Percentiles rank a stretch among this genome's conserved stretches.
Evolutionary conservation across 1,284 basidiomycete genomes (phyloP).

Genomic region (Porogramme epimiltina): DNA sequence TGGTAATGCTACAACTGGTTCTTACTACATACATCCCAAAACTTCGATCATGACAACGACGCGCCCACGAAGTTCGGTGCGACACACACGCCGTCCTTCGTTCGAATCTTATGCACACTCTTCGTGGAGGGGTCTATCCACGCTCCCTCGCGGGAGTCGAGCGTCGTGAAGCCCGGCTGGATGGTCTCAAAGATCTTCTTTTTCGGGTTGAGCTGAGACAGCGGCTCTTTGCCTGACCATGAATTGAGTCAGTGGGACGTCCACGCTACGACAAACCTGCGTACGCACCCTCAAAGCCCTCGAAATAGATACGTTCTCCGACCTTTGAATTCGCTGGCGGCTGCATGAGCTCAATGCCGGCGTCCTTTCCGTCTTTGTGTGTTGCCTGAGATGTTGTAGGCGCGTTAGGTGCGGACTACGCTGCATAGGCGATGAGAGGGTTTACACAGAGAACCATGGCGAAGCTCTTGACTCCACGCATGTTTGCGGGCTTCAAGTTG

Average conservation of each 20-base stretch:
- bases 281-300: conserved; percentile 80
- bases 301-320: conserved; percentile 92
- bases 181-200: conserved; percentile 97
- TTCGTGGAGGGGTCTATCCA: conserved; percentile 90
- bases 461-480: conserved; percentile 95
- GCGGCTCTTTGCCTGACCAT: conserved; percentile 62
- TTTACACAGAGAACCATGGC: conserved; percentile 94
- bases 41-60: conserved; percentile 61
- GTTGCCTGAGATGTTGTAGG: conserved; percentile 61
- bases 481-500: conserved; percentile 93
- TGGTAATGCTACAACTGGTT: too few species aligned
- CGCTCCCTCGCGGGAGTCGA: conserved; percentile 84
- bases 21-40: neutral
- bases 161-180: conserved; percentile 89
- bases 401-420: neutral
- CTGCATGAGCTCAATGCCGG: conserved; percentile 87
- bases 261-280: neutral
- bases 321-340: conserved; percentile 87
- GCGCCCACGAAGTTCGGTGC: conserved; percentile 87
- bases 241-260: neutral
- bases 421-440: neutral
- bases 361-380: conserved; percentile 86
- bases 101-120: conserved; percentile 81
- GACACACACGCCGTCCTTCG: conserved; percentile 79
- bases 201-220: conserved; percentile 91